Percentiles rank a stretch among this genome's conserved stretches.
These are phyloP conservation scores for Kregervanrija fluxuum DNA, from an alignment of 805 yeast species.

Conservation along the genomic window DNA sequence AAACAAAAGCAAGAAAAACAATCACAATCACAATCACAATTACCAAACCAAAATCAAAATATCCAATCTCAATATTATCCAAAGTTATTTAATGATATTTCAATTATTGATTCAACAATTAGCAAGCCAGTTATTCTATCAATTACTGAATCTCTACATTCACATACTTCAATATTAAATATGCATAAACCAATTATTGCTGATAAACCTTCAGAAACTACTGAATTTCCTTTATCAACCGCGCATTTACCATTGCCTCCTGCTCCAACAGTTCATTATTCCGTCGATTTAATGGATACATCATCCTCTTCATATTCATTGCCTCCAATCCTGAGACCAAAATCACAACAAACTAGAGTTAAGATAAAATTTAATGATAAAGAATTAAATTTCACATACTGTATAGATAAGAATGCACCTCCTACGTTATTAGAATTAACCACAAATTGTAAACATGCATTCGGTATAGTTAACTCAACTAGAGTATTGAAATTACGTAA, in stretches of 20 bases:
- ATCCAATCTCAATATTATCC: too few species aligned
- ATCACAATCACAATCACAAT: neutral
- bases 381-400: conserved; percentile 57
- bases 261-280: neutral
- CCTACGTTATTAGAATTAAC: conserved; percentile 76
- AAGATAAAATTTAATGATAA: conserved; percentile 45
- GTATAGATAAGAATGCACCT: conserved; percentile 60
- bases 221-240: conserved; percentile 13
- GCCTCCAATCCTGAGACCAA: conserved; percentile 15
- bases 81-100: neutral
- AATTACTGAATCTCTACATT: conserved; percentile 2
- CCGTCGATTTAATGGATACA: neutral
- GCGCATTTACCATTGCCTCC: conserved; percentile 12
- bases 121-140: conserved; percentile 4
- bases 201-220: conserved; percentile 1
- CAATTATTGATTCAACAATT: conserved; percentile 15
- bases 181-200: neutral
- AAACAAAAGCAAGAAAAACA: conserved; percentile 8
- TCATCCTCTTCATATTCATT: neutral
- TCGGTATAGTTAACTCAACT: conserved; percentile 40
- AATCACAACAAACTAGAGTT: conserved; percentile 25
- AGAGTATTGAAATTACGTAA: conserved; percentile 31
- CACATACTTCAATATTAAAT: conserved; percentile 5
- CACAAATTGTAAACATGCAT: conserved; percentile 69
- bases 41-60: too few species aligned